Conservation (phyloP, 106 monocot genomes). For the Acanthochlamys bracteata region DNA sequence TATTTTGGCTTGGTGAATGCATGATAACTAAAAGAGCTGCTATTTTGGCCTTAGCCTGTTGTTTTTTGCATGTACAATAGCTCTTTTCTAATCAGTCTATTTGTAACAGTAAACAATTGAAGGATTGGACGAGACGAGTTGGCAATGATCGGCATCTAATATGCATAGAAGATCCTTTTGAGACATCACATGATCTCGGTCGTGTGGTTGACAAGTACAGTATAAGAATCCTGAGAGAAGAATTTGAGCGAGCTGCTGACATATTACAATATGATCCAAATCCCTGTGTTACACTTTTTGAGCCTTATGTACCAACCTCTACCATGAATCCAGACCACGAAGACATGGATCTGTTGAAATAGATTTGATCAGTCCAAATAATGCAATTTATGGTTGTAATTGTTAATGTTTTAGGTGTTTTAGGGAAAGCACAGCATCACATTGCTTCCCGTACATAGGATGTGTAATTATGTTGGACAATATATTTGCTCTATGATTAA, state of each 20-base stretch:
- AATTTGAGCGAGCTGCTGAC: constrained; percentile 89
- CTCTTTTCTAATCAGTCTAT: not conserved
- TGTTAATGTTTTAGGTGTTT: no score
- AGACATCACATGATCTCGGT: constrained; percentile 84
- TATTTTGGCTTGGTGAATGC: no score
- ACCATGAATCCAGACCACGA: not conserved
- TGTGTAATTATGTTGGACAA: no score
- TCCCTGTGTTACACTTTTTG: constrained; percentile 56
- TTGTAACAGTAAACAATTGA: constrained; percentile 50
- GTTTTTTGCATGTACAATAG: not conserved
- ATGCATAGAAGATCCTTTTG: constrained; percentile 98
- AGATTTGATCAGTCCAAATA: not conserved
- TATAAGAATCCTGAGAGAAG: constrained; percentile 84
- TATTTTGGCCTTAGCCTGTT: no score
- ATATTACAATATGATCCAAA: constrained; percentile 60
- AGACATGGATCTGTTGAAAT: not conserved
- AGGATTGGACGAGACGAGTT: constrained; percentile 90
- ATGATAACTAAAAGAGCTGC: no score
- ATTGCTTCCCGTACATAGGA: no score
- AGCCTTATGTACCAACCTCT: constrained; percentile 41
- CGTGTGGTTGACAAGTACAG: constrained; percentile 81
- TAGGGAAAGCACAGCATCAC: no score
- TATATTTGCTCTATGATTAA: no score
- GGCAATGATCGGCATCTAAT: constrained; percentile 93
- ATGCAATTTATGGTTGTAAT: not conserved